Evolutionary conservation across 345 rosid species (phyloP), one percentile per base, ranked within the genome.

Genomic region (Stellera chamaejasme): DNA sequence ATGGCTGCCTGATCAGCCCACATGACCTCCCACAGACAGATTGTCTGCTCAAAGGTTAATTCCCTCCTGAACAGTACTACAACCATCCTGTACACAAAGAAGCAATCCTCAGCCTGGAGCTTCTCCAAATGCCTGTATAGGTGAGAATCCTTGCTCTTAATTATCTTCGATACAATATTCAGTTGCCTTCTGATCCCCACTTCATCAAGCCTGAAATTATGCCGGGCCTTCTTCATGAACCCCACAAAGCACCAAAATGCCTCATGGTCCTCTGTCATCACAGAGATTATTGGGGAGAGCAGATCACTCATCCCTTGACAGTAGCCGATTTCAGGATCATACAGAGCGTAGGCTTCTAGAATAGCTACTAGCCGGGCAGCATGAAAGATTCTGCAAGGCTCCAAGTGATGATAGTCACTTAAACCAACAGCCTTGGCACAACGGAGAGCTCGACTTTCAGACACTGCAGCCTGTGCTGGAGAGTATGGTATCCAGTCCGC

Each of bases 251-350:
- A 87, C 97, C 99, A 93, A 65, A 82, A 94, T 36, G 97, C 99
- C 57, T 83, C 95, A 23, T 94, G 79, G 72, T 94, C 99, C 56
- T 87, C 95, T 0, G 83, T 44, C 45, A 94, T 75, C 48, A 82
- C 88, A 2, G 92, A 48, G 55, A 90, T 75, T 70, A 94, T 82
- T 15, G 99, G 99, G 60, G 97, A 83, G 49, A 94, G 97, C 43
- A 94, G 77, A 67, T 90, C 97, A 39, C 97, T 90, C 99, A 94
- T 94, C 52, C 99, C 99, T 74, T 94, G 99, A 74, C 99, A 94
- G 60, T 94, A 94, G 28, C 99, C 99, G 52, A 85, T 90, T 65
- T 93, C 96, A 32, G 92, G 80, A 75, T 93, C 97, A 52, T 87
- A 76, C 25, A 90, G 66, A 2, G 96, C 87, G 57, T 94, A 94